Percentiles rank a stretch among this genome's conserved stretches.
These are phyloP conservation scores for Saitozyma sp. DNA, from an alignment of 768 basidiomycete species.

Conservation along the genomic window DNA sequence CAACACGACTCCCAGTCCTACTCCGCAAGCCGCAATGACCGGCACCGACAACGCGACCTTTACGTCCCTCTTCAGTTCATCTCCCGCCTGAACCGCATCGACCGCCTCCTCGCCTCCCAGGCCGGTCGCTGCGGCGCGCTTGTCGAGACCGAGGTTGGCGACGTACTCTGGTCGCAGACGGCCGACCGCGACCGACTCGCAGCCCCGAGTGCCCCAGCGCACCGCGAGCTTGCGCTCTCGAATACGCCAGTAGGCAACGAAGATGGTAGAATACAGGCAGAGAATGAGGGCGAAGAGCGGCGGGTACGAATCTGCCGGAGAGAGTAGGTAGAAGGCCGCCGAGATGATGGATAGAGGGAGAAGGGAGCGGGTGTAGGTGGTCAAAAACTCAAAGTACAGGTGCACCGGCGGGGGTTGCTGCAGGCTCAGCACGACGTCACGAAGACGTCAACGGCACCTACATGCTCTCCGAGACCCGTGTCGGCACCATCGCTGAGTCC, in stretches of 20 bases:
- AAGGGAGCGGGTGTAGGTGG: conserved; percentile 77
- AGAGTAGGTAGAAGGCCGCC: conserved; percentile 62
- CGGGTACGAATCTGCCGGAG: conserved; percentile 63
- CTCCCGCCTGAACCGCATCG: conserved; percentile 30
- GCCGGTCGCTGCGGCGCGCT: not conserved
- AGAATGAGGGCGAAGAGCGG: conserved; percentile 72
- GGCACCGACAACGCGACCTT: conserved; percentile 47
- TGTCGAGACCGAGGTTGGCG: conserved; percentile 35
- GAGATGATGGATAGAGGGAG: conserved; percentile 74
- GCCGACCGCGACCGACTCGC: conserved; percentile 57
- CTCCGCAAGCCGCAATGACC: conserved; percentile 66
- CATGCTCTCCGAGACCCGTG: conserved; percentile 33
- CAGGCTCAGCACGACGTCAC: not conserved
- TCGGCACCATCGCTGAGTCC: conserved; percentile 28
- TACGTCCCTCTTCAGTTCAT: conserved; percentile 39
- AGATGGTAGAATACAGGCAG: conserved; percentile 78
- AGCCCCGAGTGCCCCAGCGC: conserved; percentile 67
- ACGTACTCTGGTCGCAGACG: conserved; percentile 46
- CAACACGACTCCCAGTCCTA: conserved; percentile 67
- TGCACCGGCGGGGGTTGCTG: conserved; percentile 46
- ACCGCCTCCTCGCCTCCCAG: conserved; percentile 18
- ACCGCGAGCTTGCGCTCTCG: conserved; percentile 79
- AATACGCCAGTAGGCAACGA: conserved; percentile 91
- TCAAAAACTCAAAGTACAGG: conserved; percentile 78
- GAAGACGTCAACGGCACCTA: conserved; percentile 17